Evolutionary conservation across 345 rosid genomes (phyloP), one percentile per base, ranked within the genome.

Genomic region (Alliaria petiolata): DNA sequence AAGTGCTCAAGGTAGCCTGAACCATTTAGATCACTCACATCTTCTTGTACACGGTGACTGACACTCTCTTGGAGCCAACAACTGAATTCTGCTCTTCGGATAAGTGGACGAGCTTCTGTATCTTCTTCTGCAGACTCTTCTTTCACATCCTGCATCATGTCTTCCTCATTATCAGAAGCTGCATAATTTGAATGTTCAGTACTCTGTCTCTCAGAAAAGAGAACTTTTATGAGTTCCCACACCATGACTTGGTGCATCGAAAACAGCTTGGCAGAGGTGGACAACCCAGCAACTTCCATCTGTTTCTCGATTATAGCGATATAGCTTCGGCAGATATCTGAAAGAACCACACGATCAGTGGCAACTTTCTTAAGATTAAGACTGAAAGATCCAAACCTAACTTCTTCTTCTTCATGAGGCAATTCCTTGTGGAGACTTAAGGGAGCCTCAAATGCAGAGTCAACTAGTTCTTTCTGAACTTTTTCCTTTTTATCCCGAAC

Each of bases 171-270:
- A 76, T 87, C 98, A 80, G 81, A 85, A 75, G 75, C 86, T 65
- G 74, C 78, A 65, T 85, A 78, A 63, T 86, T 86, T 28, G 77
- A 74, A 65, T 72, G 87, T 52, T 77, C 90, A 72, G 72, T 65
- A 60, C 55, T 71, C 78, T 89, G 95, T 68, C 85, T 89, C 62
- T 91, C 93, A 28, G 95, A 81, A 45, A 89, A 91, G 60, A 95
- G 95, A 81, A 91, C 99, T 72, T 84, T 91, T 52, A 95, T 87
- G 76, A 91, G 84, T 81, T 95, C 97, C 99, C 99, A 95, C 49
- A 84, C 88, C 89, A 91, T 89, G 54, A 89, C 97, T 78, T 95
- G 95, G 81, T 95, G 93, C 82, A 77, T 88, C 84, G 88, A 85
- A 81, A 86, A 83, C 81, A 86, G 80, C 71, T 85, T 88, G 25